phyloP scores from a whole-genome alignment of 306 rosid species.

The Pyrus pyrifolia region DNA sequence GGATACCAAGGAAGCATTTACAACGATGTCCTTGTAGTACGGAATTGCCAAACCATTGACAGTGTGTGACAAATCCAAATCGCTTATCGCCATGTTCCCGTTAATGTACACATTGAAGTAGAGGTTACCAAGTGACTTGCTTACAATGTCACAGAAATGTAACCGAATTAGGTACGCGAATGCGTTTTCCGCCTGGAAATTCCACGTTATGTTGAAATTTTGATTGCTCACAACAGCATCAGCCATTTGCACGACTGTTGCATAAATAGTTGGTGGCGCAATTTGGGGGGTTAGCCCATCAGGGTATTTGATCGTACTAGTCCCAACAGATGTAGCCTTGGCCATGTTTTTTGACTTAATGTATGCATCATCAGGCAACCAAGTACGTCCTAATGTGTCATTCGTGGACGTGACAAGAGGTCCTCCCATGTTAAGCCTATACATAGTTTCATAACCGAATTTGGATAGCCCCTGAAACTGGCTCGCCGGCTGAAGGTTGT shows the following conservation, averaged over 20 bases:
- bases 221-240: conserved; percentile 20
- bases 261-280: conserved; percentile 36
- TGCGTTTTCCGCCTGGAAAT: conserved; percentile 20
- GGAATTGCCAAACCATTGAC: conserved; percentile 28
- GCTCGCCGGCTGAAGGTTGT: conserved; percentile 23
- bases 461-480: conserved; percentile 11
- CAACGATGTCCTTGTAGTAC: conserved; percentile 39
- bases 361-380: conserved; percentile 22
- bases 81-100: conserved; percentile 31
- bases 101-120: conserved; percentile 43
- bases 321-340: not conserved
- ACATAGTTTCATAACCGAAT: conserved; percentile 22
- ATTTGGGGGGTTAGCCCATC: conserved; percentile 11
- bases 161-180: conserved; percentile 31
- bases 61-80: conserved; percentile 38
- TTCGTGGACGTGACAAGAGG: conserved; percentile 31
- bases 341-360: conserved; percentile 17
- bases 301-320: conserved; percentile 19
- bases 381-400: conserved; percentile 37
- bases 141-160: conserved; percentile 42
- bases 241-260: conserved; percentile 33
- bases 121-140: conserved; percentile 27
- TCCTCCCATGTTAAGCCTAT: conserved; percentile 40
- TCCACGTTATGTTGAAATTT: conserved; percentile 43
- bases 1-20: conserved; percentile 29